phyloP scores from a whole-genome alignment of 768 basidiomycete species.

The Nidularia pulvinata region DNA sequence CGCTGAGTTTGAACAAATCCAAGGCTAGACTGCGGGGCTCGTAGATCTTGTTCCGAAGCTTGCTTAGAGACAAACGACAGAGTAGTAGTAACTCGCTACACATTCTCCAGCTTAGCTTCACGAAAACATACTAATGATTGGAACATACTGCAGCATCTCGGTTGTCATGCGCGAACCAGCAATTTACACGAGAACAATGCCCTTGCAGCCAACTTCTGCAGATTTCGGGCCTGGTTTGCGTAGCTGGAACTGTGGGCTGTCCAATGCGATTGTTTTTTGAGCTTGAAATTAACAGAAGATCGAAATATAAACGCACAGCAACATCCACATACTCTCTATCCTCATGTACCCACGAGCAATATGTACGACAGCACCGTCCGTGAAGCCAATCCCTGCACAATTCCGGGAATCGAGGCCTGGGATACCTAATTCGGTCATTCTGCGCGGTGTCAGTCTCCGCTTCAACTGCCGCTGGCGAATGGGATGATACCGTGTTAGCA shows the following conservation, averaged over 20 bases:
- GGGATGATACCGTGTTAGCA: background rate
- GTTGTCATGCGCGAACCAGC: constrained; percentile 22
- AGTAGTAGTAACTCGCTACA: too few species aligned
- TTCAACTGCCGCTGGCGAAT: background rate
- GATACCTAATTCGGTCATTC: too few species aligned
- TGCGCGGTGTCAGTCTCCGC: background rate
- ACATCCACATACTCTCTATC: background rate
- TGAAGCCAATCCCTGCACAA: background rate
- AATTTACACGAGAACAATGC: constrained; percentile 12
- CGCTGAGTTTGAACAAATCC: background rate
- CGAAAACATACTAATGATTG: too few species aligned
- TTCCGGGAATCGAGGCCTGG: background rate
- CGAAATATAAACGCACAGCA: background rate
- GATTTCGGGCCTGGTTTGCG: background rate
- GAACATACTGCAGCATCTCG: constrained; percentile 15
- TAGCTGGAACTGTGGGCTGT: background rate
- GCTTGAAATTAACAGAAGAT: background rate
- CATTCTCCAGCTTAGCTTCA: too few species aligned
- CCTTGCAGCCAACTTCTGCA: background rate
- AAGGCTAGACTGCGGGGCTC: too few species aligned
- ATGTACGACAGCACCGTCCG: background rate
- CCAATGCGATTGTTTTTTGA: background rate
- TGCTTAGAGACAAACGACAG: too few species aligned
- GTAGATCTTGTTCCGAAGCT: constrained; percentile 10
- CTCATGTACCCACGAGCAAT: background rate